phyloP scores from a whole-genome alignment of 164 flowering plant genomes.

The Magnolia officinalis region DNA sequence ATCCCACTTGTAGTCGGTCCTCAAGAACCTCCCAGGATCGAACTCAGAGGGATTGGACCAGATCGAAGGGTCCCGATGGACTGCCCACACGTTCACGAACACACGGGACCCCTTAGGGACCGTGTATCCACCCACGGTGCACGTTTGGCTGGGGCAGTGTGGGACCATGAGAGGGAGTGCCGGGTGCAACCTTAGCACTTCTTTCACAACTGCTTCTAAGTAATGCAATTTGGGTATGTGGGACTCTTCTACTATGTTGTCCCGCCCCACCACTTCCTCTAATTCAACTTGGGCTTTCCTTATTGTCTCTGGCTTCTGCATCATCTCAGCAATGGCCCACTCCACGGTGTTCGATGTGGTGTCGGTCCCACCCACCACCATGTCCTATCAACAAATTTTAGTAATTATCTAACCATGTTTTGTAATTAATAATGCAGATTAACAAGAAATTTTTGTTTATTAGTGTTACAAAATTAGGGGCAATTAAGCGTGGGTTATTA shows the following conservation, averaged over 20 bases:
- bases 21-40: conserved; percentile 39
- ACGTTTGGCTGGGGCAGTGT: conserved; percentile 44
- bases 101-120: conserved; percentile 52
- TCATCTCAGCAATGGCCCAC: conserved; percentile 38
- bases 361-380: conserved; percentile 47
- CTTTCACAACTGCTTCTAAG: conserved; percentile 39
- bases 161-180: conserved; percentile 44
- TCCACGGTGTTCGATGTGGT: conserved; percentile 37
- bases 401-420: not conserved
- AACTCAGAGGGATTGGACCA: conserved; percentile 4
- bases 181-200: conserved; percentile 41
- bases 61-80: conserved; percentile 53
- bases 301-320: conserved; percentile 33
- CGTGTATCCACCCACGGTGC: conserved; percentile 46
- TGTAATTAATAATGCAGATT: not conserved
- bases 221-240: conserved; percentile 34
- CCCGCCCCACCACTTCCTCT: conserved; percentile 30
- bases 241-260: conserved; percentile 37
- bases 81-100: conserved; percentile 62
- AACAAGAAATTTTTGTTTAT: not conserved
- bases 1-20: conserved; percentile 24
- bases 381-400: conserved; percentile 23
- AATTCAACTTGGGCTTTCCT: conserved; percentile 34
- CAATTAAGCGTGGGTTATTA: not conserved
- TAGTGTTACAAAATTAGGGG: not conserved